Base-by-base conservation (phyloP, 495 filamentous ascomycete species). In the Melanomma pulvis-pyrius region DNA sequence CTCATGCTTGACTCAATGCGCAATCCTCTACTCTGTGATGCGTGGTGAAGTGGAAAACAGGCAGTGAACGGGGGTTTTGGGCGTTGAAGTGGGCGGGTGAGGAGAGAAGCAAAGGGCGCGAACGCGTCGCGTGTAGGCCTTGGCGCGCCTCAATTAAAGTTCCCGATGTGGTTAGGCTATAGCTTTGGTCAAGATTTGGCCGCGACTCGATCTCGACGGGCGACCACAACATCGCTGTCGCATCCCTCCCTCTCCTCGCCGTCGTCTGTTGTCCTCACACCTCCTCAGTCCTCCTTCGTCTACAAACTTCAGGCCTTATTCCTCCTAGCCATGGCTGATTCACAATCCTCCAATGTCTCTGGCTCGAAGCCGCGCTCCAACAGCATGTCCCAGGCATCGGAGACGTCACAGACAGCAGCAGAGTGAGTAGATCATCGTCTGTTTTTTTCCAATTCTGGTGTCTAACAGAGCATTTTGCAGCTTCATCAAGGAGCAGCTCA, bases 401-500 rank as follows among this genome's bases (percentile, higher is more conserved):
- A 86, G 29, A 73, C 80, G 61, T 96, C 92, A 15, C 91, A 96
- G 73, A 97, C 93, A 26, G 93, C 93, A 50, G 89, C 87, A 70
- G 91, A 97, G 88, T 93, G 53, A 51, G 69, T 71, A 9, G 17
- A 5, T 51, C 7, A 32, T 21, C 13, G 21, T 28, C 12, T 26
- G 9, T 56, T 2, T 50, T 25, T 48, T 22, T 39, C n/a, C 5
- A 21, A 11, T 8, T 9, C 25, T 47, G n/a, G 21, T 12, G 22
- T 44, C 44, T 30, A 13, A 29, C 13, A 5, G 2, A 13, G 12
- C 13, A 1, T 1, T 17, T 30, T 29, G 22, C 61, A 93, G 90
- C 46, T 98, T 92, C 76, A 93, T 98, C 71, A 85, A 90, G 67
- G 88, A 86, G 59, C 94, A 99, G 72, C 88, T 96, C 63, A 86